Percentiles rank a stretch among this genome's conserved stretches.
phyloP scores from a whole-genome alignment of 768 basidiomycete genomes.

The Mycena crocata region DNA sequence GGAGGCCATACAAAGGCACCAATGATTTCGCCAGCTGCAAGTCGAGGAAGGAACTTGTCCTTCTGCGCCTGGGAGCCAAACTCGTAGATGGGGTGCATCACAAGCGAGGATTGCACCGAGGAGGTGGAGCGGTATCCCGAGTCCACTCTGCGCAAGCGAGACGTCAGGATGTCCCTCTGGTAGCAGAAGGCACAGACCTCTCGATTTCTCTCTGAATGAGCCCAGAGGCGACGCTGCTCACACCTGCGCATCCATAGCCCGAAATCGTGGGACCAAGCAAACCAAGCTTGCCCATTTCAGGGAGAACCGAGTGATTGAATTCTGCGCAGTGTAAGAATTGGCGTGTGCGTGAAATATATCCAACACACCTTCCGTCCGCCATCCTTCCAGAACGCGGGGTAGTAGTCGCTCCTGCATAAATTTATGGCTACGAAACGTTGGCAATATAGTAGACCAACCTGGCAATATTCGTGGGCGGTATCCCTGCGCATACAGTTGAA shows the following conservation, averaged over 20 bases:
- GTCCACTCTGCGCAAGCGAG: constrained; percentile 72
- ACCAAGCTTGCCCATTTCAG: constrained; percentile 94
- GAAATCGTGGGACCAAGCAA: constrained; percentile 92
- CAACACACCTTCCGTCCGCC: constrained; percentile 83
- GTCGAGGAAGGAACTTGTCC: constrained; percentile 86
- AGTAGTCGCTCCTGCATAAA: constrained; percentile 76
- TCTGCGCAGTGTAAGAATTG: constrained; percentile 53
- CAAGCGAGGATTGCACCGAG: constrained; percentile 95
- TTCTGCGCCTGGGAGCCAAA: constrained; percentile 93
- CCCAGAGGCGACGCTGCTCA: constrained; percentile 92
- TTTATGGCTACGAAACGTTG: background rate
- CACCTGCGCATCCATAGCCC: constrained; percentile 95
- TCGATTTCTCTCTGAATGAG: constrained; percentile 95
- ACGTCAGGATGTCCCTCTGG: background rate
- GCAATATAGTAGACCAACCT: constrained; percentile 60
- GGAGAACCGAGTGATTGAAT: constrained; percentile 80
- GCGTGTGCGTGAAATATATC: background rate
- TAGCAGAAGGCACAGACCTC: constrained; percentile 58
- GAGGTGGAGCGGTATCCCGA: constrained; percentile 96
- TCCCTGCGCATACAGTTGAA: constrained; percentile 59
- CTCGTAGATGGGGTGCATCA: constrained; percentile 94
- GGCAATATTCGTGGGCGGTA: constrained; percentile 82
- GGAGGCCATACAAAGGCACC: constrained; percentile 88
- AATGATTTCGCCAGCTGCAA: constrained; percentile 87
- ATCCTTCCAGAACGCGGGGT: constrained; percentile 90